Evolutionary conservation across 2,329 filamentous ascomycete species (phyloP), one percentile per base, ranked within the genome.

Genomic region (Gyromitra esculenta): DNA sequence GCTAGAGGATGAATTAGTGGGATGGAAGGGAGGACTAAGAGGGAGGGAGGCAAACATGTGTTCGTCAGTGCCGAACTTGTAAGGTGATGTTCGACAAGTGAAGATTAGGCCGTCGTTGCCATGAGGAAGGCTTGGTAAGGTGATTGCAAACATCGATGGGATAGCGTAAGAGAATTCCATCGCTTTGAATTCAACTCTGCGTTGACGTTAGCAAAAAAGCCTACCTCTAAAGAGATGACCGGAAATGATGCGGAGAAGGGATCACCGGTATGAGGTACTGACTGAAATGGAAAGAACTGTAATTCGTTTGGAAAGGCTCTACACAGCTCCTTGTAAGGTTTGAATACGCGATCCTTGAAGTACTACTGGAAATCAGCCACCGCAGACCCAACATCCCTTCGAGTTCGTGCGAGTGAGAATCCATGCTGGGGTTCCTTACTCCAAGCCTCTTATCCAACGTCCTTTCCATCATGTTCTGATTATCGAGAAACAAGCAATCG

Each of bases 61-160:
- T 39, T 79, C 89, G 84, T 99, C 96, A 11, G 96, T 99, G 80
- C 96, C 96, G 79, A 92, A 91, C 81, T 91, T 91, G 85, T 99
- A 99, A 8, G 91, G 88, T 18, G 92, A 93, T 81, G 90, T 91
- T 79, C 92, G 90, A 85, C 95, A 97, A n/a, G 96, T 98, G 84
- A 98, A 99, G 82, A 99, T 97, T 60, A 99, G 88, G 5, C 96
- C 96, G 83, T 99, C 96, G 83, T 97, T 98, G 78, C 95, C 94
- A 82, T 99, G 96, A 80, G 91, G 91, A 45, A 99, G 88, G 54
- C 87, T 90, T 0, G 94, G 94, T 37, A 98, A 89, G 57, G 96
- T 89, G 73, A 94, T 88, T 80, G 90, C 89, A 85, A 99, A 97
- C 91, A 98, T 97, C 88, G 92, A 92, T 82, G 93, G 91, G 76